A percentile compares a stretch with the other conserved stretches of the same genome.
Conservation (phyloP, 2,329 filamentous ascomycete genomes). For the Verticillium albo-atrum region DNA sequence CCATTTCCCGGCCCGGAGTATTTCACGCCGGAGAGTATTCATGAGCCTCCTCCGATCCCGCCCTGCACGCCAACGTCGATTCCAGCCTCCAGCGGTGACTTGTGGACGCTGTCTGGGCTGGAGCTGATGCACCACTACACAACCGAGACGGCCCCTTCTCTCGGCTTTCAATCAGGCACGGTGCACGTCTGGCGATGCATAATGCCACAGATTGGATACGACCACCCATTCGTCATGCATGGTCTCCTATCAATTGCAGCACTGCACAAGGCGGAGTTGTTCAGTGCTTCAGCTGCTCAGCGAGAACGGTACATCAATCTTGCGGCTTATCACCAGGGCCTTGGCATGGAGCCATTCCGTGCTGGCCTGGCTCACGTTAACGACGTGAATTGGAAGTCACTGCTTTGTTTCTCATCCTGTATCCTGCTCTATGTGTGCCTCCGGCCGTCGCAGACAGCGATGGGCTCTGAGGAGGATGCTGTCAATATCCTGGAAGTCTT, state of each 20-base stretch:
- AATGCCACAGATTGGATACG: slow-evolving; percentile 21
- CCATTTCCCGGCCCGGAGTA: not conserved
- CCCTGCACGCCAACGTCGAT: not conserved
- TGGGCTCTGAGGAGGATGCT: not conserved
- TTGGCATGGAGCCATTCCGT: slow-evolving; percentile 23
- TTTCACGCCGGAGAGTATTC: not conserved
- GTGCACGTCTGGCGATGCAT: slow-evolving; percentile 20
- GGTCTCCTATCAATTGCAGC: slow-evolving; percentile 21
- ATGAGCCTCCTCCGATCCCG: not conserved
- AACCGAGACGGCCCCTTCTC: slow-evolving; percentile 16
- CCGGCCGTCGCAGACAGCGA: not conserved
- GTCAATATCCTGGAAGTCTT: not conserved
- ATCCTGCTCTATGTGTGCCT: not conserved
- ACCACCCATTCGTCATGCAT: slow-evolving; percentile 20
- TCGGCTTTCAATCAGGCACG: slow-evolving; percentile 16
- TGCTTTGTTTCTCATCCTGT: slow-evolving; percentile 34
- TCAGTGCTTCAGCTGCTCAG: slow-evolving; percentile 9
- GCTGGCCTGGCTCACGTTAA: slow-evolving; percentile 12
- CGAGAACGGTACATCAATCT: slow-evolving; percentile 20
- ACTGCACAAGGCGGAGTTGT: slow-evolving; percentile 21
- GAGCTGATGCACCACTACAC: slow-evolving; percentile 25
- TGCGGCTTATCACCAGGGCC: slow-evolving; percentile 21
- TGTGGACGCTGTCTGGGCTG: slow-evolving; percentile 2
- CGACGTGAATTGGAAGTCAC: slow-evolving; percentile 18
- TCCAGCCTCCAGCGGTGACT: not conserved